Conservation (phyloP, 306 rosid species). For the Quillaja saponaria region DNA sequence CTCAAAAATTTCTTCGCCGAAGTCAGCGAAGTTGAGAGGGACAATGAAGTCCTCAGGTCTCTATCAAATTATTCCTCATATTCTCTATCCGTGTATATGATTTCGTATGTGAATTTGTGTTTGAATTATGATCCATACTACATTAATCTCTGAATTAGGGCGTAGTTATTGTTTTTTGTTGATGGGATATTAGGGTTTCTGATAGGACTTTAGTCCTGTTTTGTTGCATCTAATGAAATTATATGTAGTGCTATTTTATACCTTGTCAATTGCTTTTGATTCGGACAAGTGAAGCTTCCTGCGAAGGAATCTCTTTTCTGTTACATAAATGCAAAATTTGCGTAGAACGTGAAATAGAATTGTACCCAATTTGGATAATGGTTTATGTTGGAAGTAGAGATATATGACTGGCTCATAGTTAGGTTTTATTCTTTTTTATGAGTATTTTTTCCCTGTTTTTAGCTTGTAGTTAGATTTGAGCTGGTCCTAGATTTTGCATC, state of each 20-base stretch:
- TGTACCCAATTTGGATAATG: constrained; percentile 8
- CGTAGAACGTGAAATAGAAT: constrained; percentile 3
- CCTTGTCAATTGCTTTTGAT: constrained; percentile 8
- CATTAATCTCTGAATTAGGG: neutral
- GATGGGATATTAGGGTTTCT: constrained; percentile 26
- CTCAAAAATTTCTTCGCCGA: constrained; percentile 94
- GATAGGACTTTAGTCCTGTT: neutral
- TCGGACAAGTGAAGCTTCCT: constrained; percentile 11
- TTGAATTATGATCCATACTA: neutral
- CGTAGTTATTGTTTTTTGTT: neutral
- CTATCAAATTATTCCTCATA: constrained; percentile 5
- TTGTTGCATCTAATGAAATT: constrained; percentile 15
- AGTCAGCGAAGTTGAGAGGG: constrained; percentile 98
- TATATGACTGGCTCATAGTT: constrained; percentile 15
- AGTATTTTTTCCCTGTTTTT: no score
- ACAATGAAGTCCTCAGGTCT: constrained; percentile 77
- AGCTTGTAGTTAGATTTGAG: constrained; percentile 22
- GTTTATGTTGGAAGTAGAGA: neutral
- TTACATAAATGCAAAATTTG: constrained; percentile 10
- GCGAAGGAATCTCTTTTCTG: constrained; percentile 13
- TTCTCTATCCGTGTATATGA: constrained; percentile 1
- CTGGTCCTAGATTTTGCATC: neutral
- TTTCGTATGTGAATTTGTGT: neutral
- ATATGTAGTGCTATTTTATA: constrained; percentile 14
- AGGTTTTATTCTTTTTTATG: constrained; percentile 10